Base-by-base conservation (phyloP, 2,329 filamentous ascomycete species). In the Cryphonectria radicalis region DNA sequence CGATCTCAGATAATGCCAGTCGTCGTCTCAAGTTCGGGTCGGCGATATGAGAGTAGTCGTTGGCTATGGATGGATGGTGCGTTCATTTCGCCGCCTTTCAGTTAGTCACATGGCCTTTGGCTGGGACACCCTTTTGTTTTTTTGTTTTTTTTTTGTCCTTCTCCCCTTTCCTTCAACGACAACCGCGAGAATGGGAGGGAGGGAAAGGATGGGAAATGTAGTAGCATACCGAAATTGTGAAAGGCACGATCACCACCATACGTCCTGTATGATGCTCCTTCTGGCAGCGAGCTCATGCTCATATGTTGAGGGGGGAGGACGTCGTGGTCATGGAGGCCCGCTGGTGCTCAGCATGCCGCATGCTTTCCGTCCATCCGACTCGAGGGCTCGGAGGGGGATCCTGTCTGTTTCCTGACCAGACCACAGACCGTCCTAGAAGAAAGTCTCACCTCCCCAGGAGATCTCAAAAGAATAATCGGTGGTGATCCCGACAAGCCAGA, bases 21-120 rank as follows among this genome's bases (percentile, higher is more conserved):
- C 92, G 88, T 74, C 93, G 87, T 69, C 92, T 88, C 76, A 95
- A 87, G 76, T 93, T 93, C n/a, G 92, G 91, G 78, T 95, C 92
- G 74, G 87, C 78, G 46, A 91, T 88, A 74, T 89, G 87, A 10
- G 85, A 88, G 75, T 84, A 82, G 74, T 82, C 81, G 75, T 82
- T 82, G 37, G 75, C 76, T 78, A 32, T 32, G n/a, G n/a, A n/a
- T n/a, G n/a, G n/a, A 65, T 32, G 46, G 19, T 46, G 46, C n/a
- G 19, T 40, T 57, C 22, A 57, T 35, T 40, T 2, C 3, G 37
- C 37, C 2, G 37, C 37, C 37, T 40, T 0, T 35, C 53, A 46
- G 43, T 71, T 37, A 73, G 72, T 19, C 19, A 6, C 57, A 5
- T 19, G 10, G 46, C 37, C 37, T 40, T 40, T 40, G 37, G 37